These are phyloP conservation scores for Hymenoscyphus infarciens DNA, from an alignment of 2,329 filamentous ascomycete species.

Conservation along the genomic window DNA sequence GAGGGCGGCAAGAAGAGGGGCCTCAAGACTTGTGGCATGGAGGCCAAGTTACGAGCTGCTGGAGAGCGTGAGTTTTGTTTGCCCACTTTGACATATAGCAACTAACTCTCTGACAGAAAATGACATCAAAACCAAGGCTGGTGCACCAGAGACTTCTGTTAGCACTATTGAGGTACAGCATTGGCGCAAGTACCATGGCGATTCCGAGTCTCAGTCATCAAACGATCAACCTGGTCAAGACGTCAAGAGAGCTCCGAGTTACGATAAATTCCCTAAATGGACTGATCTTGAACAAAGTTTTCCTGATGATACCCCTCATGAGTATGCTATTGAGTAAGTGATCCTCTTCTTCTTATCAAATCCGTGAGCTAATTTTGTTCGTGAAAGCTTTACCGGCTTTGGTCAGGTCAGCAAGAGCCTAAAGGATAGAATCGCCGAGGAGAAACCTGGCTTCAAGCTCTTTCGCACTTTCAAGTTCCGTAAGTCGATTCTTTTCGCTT, in stretches of 20 bases:
- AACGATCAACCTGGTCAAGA: not conserved
- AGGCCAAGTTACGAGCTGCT: constrained; percentile 15
- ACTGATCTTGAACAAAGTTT: constrained; percentile 18
- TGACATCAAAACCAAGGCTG: not conserved
- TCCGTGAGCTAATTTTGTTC: not conserved
- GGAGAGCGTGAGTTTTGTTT: constrained; percentile 15
- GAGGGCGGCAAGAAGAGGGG: constrained; percentile 10
- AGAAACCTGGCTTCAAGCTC: constrained; percentile 18
- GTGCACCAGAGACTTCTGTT: constrained; percentile 12
- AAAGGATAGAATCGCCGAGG: constrained; percentile 18
- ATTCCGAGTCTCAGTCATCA: not conserved
- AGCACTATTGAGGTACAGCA: constrained; percentile 16
- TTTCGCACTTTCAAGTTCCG: constrained; percentile 12
- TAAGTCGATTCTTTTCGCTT: not conserved
- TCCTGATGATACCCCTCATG: constrained; percentile 11
- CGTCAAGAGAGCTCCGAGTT: constrained; percentile 19
- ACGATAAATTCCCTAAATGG: constrained; percentile 22
- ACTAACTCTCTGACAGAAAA: not conserved
- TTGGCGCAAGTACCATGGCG: constrained; percentile 15
- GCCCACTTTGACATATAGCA: no score
- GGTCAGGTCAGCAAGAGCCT: not conserved
- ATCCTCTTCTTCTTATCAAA: not conserved
- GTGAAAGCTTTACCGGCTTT: constrained; percentile 16
- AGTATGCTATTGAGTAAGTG: constrained; percentile 26
- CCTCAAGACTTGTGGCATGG: constrained; percentile 11